A percentile compares a stretch with the other conserved stretches of the same genome.
phyloP scores from a whole-genome alignment of 2,329 filamentous ascomycete genomes.

The Fusarium praegraminearum region DNA sequence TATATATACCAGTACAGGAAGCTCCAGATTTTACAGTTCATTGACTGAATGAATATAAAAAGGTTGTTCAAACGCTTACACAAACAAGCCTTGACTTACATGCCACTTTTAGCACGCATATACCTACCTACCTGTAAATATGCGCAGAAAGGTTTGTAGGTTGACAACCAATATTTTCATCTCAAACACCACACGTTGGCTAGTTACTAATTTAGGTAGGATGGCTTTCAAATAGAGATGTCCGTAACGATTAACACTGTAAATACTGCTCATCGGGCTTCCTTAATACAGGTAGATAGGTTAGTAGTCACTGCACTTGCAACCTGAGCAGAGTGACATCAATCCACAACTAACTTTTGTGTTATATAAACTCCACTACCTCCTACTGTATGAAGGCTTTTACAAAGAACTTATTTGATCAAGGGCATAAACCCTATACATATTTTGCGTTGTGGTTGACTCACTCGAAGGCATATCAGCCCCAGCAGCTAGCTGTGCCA shows the following conservation, averaged over 20 bases:
- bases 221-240: background rate
- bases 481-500: slow-evolving; percentile 4
- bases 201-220: too few relatives aligned
- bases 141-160: background rate
- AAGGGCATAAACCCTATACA: background rate
- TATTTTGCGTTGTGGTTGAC: background rate
- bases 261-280: background rate
- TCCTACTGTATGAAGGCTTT: background rate
- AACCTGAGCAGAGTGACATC: background rate
- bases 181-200: background rate
- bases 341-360: background rate
- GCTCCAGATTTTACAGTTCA: background rate
- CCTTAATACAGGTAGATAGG: too few relatives aligned
- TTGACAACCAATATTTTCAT: background rate
- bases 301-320: background rate
- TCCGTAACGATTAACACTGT: background rate
- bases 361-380: background rate
- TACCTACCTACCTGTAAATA: background rate
- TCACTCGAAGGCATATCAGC: background rate
- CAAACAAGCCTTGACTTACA: background rate
- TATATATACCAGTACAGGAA: background rate
- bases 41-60: background rate
- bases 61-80: background rate
- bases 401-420: background rate
- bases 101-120: background rate